Evolutionary conservation across 441 rosid genomes (phyloP), one percentile per base, ranked within the genome.

Genomic region (Dalechampia spathulata): DNA sequence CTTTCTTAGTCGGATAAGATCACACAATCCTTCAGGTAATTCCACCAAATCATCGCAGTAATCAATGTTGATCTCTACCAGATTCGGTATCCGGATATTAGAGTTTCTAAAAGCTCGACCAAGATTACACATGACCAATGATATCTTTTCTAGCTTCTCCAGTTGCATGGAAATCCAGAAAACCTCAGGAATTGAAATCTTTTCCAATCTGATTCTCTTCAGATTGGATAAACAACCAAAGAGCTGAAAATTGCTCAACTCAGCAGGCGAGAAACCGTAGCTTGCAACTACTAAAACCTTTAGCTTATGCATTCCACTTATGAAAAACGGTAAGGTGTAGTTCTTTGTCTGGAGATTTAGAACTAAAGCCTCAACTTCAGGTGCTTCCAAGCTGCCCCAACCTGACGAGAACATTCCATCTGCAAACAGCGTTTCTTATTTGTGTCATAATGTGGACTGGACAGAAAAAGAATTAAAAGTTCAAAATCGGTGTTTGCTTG

Each of bases 171-270:
- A 27, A 40, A 44, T 44, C 38, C 62, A 27, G 54, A 49, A 52
- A 7, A 66, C 15, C 21, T 66, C 27, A 11, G 83, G 74, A 21
- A 85, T 5, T 0, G 76, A 60, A 44, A 71, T 65, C 36, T 75
- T 73, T 45, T 85, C 92, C 16, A 87, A 37, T 60, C 88, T 73
- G 40, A 87, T 69, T 57, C 92, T 82, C 71, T 57, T 83, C 28
- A 90, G 69, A 68, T 63, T 73, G 12, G 76, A 63, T 40, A 79
- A 53, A 34, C 74, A 72, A 37, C 52, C 62, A 3, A 83, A 67
- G 49, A 63, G 40, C 9, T 17, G 43, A 23, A 78, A 71, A 47
- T 85, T 79, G 32, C 53, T 59, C 25, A 90, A 2, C 49, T 60
- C 72, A 17, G 72, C 51, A 0, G 75, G 67, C 49, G 20, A 46